phyloP scores from a whole-genome alignment of 495 filamentous ascomycete genomes.

The Choiromyces venosus region DNA sequence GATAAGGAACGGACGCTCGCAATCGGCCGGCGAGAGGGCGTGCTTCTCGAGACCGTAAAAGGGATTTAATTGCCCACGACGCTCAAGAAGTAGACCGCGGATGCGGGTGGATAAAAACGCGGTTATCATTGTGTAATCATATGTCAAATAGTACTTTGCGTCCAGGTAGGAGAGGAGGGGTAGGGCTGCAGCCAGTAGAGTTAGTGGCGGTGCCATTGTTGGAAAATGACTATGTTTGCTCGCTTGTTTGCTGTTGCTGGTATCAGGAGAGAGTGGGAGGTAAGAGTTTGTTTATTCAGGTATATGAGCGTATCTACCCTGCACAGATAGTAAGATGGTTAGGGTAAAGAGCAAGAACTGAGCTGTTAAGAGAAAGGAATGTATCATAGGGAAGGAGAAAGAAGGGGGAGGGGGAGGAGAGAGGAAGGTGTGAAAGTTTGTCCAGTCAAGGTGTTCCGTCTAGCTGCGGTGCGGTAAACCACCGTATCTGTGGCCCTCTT shows the following conservation, averaged over 20 bases:
- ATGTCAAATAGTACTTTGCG: slow-evolving; percentile 60
- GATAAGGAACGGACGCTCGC: slow-evolving; percentile 56
- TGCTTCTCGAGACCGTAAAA: slow-evolving; percentile 75
- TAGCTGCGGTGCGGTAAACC: neutral
- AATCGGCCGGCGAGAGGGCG: slow-evolving; percentile 53
- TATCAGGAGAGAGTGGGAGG: slow-evolving; percentile 13
- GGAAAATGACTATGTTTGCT: no score
- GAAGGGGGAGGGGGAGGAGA: neutral
- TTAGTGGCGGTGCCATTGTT: neutral
- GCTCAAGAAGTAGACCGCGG: slow-evolving; percentile 47
- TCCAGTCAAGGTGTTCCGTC: neutral
- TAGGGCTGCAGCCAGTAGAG: slow-evolving; percentile 45
- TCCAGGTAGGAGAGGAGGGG: slow-evolving; percentile 68
- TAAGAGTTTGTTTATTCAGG: slow-evolving; percentile 10
- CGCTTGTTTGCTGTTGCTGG: neutral
- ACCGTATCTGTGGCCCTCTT: neutral
- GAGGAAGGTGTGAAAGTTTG: neutral
- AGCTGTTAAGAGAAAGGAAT: neutral
- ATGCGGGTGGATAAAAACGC: slow-evolving; percentile 48
- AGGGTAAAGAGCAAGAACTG: neutral
- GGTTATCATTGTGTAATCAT: slow-evolving; percentile 58
- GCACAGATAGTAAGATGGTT: neutral
- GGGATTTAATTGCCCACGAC: slow-evolving; percentile 58
- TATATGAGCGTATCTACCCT: neutral
- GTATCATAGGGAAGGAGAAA: neutral